A percentile compares a stretch with the other conserved stretches of the same genome.
Evolutionary conservation across 148 eudicot genomes (phyloP).

Genomic region (Arctostaphylos glauca): DNA sequence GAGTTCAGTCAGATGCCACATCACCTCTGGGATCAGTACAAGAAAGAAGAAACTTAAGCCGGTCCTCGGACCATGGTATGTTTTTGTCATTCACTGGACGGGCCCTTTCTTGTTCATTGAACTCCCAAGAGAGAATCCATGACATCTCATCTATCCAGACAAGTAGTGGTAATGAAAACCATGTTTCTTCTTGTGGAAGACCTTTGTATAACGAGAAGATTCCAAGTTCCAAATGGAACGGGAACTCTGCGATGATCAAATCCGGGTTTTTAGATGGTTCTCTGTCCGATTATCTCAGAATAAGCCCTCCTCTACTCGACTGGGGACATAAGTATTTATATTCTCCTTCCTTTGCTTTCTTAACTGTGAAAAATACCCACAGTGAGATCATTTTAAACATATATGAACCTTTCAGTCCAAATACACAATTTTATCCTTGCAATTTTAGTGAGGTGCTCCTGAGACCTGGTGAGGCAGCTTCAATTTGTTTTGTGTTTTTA

Average conservation of each 20-base stretch:
- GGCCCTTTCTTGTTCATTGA: slow-evolving; percentile 52
- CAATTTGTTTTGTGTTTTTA: slow-evolving; percentile 65
- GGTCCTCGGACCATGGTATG: slow-evolving; percentile 38
- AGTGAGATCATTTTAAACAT: slow-evolving; percentile 36
- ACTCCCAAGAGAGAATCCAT: slow-evolving; percentile 35
- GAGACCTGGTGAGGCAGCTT: slow-evolving; percentile 71
- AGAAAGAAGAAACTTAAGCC: slow-evolving; percentile 34
- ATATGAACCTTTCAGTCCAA: slow-evolving; percentile 69
- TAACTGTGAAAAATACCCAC: slow-evolving; percentile 59
- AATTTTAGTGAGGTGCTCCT: slow-evolving; percentile 57
- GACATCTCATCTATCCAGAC: slow-evolving; percentile 25
- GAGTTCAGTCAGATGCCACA: slow-evolving; percentile 31
- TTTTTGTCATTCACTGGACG: slow-evolving; percentile 43
- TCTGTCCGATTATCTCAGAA: slow-evolving; percentile 43
- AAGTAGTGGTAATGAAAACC: slow-evolving; percentile 22
- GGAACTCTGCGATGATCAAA: slow-evolving; percentile 37
- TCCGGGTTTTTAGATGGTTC: slow-evolving; percentile 37
- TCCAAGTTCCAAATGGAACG: slow-evolving; percentile 24
- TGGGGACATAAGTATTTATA: slow-evolving; percentile 74
- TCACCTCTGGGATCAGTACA: slow-evolving; percentile 24
- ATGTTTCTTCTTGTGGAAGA: slow-evolving; percentile 42
- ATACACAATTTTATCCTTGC: slow-evolving; percentile 77
- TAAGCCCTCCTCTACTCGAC: slow-evolving; percentile 58
- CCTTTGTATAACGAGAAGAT: slow-evolving; percentile 30
- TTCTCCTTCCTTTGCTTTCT: slow-evolving; percentile 53